These are phyloP conservation scores for Hepatocystis sp. DNA, from an alignment of 169 alveolate genomes.

Conservation along the genomic window DNA sequence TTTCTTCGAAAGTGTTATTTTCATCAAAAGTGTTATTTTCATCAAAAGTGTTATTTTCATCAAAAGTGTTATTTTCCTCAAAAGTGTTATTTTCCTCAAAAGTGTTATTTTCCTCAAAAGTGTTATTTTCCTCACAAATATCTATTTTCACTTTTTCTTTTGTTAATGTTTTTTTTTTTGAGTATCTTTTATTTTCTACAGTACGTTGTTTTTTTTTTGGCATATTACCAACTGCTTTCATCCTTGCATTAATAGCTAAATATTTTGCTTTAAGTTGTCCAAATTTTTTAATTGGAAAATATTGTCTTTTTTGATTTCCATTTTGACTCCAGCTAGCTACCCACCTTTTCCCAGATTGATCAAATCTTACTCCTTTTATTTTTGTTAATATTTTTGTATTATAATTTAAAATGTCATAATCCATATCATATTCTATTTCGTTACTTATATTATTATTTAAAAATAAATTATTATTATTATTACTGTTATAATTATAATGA, in stretches of 20 bases:
- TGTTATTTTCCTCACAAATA: no score
- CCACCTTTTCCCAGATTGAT: conserved; percentile 87
- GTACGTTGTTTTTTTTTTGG: conserved; percentile 28
- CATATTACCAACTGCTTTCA: conserved; percentile 80
- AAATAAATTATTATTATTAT: neutral
- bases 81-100: no score
- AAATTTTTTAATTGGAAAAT: conserved; percentile 84
- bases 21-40: no score
- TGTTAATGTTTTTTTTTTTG: conserved; percentile 6
- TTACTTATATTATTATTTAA: neutral
- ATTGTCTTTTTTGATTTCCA: conserved; percentile 86
- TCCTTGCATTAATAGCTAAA: conserved; percentile 86
- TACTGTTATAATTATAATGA: conserved; percentile 1
- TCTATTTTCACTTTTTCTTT: conserved; percentile 17
- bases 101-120: no score
- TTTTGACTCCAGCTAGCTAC: conserved; percentile 89
- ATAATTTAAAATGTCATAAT: neutral
- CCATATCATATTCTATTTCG: neutral
- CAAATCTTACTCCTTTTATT: conserved; percentile 86
- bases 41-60: no score
- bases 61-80: no score
- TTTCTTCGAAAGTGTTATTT: no score
- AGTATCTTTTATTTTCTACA: conserved; percentile 3
- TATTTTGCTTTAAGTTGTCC: conserved; percentile 85
- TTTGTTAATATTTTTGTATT: conserved; percentile 40